These are phyloP conservation scores for Coniophora puteana DNA, from an alignment of 1,284 basidiomycete species.

Conservation along the genomic window DNA sequence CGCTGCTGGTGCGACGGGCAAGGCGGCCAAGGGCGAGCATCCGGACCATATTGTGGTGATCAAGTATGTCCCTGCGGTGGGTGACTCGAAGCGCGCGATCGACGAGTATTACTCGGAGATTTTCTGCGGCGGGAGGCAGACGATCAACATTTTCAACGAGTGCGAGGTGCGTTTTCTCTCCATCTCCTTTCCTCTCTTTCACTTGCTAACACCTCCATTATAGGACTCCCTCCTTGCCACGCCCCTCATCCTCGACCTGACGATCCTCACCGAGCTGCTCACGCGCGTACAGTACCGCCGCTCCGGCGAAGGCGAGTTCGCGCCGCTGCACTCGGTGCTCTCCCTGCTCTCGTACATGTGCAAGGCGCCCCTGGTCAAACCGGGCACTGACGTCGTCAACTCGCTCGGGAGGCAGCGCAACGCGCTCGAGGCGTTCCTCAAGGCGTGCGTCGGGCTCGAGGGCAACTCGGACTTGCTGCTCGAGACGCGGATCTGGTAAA, in stretches of 20 bases:
- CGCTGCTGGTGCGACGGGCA: constrained; percentile 54
- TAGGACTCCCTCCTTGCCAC: constrained; percentile 95
- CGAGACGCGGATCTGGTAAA: constrained; percentile 85
- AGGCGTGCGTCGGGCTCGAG: constrained; percentile 90
- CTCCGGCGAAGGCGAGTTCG: constrained; percentile 53
- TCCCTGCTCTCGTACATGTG: constrained; percentile 94
- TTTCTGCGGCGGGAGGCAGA: constrained; percentile 77
- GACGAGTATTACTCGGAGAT: constrained; percentile 99
- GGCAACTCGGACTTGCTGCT: constrained; percentile 79
- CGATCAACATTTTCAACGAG: constrained; percentile 94
- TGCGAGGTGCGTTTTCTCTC: constrained; percentile 63
- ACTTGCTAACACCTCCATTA: constrained; percentile 11
- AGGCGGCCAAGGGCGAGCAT: constrained; percentile 83
- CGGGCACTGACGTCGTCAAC: constrained; percentile 93
- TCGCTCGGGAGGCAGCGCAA: constrained; percentile 92
- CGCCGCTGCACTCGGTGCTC: constrained; percentile 84
- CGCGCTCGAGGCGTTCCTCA: constrained; percentile 90
- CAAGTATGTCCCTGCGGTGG: constrained; percentile 92
- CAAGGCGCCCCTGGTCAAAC: constrained; percentile 97
- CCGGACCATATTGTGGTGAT: constrained; percentile 98
- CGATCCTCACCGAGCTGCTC: constrained; percentile 92
- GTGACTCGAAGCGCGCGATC: constrained; percentile 96
- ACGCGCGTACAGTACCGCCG: constrained; percentile 89
- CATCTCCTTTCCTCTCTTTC: constrained; percentile 4
- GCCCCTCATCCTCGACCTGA: constrained; percentile 91